phyloP scores from a whole-genome alignment of 805 yeast genomes.

The Starmera dryadoides region DNA sequence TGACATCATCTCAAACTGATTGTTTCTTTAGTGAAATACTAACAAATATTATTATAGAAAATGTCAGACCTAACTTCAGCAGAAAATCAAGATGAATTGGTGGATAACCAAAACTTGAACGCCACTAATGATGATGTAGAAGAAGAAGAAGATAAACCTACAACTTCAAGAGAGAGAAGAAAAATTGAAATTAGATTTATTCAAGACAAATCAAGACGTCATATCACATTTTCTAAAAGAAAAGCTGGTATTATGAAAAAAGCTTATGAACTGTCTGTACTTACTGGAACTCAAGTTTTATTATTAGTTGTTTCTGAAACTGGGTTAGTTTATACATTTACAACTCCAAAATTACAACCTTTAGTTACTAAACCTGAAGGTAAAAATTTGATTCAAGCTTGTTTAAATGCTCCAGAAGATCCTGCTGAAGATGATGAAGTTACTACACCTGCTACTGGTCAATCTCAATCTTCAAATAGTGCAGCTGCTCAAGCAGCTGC shows the following conservation, averaged over 20 bases:
- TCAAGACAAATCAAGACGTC: slow-evolving; percentile 96
- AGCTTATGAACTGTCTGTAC: slow-evolving; percentile 95
- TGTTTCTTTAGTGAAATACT: no score
- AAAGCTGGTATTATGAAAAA: slow-evolving; percentile 99
- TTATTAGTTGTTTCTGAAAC: slow-evolving; percentile 94
- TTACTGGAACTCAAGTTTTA: slow-evolving; percentile 96
- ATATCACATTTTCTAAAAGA: slow-evolving; percentile 95
- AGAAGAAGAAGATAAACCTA: slow-evolving; percentile 42
- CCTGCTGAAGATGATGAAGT: slow-evolving; percentile 40
- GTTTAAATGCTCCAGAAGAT: slow-evolving; percentile 90
- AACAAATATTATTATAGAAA: no score
- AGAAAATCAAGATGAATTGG: slow-evolving; percentile 18
- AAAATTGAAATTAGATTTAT: slow-evolving; percentile 96
- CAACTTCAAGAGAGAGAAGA: slow-evolving; percentile 54
- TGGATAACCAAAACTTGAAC: slow-evolving; percentile 6
- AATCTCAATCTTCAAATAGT: slow-evolving; percentile 22
- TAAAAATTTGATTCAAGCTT: slow-evolving; percentile 91
- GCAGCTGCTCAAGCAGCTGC: slow-evolving; percentile 18
- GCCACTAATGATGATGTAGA: slow-evolving; percentile 24
- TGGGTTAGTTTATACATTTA: slow-evolving; percentile 96
- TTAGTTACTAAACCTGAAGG: slow-evolving; percentile 97
- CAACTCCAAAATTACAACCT: slow-evolving; percentile 98
- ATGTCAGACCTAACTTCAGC: slow-evolving; percentile 17
- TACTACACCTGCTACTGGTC: slow-evolving; percentile 24
- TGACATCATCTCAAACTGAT: no score